Evolutionary conservation across 2,329 filamentous ascomycete genomes (phyloP), one percentile per base, ranked within the genome.

Genomic region (Lachnellula willkommii): DNA sequence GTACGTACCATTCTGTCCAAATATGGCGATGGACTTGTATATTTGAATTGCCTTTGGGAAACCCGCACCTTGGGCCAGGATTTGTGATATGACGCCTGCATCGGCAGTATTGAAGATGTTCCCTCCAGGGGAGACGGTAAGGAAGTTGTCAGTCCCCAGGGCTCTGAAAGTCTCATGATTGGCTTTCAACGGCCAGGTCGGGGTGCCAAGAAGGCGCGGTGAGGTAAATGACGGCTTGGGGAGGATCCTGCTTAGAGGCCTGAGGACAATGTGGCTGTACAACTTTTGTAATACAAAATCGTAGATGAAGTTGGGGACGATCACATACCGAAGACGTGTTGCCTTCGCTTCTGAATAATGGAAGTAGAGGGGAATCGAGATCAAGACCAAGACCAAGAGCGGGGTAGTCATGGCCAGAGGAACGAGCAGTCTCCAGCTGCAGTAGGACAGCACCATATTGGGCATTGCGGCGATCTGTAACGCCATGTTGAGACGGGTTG

Each of bases 51-150:
- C 57, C 52, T 68, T 67, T 8, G 63, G 65, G 43, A 68, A 68
- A 22, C 66, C 64, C n/a, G 58, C 58, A 11, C 60, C 59, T 20
- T 64, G 59, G 11, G 53, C 50, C 4, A 61, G 51, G 39, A 68
- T 61, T 35, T 67, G 63, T 20, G 60, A 47, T 35, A 66, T 63
- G 24, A 79, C 79, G 53, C 85, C 82, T 14, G 87, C 79, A 67
- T 85, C 82, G 37, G 81, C 79, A 4, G 82, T 83, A 60, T 78
- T 79, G 45, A 88, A 63, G 15, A 76, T 67, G n/a, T 83, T 73
- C 39, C 68, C 70, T 6, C 73, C 72, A 0, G 86, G 83, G 0
- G 81, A 77, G 9, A 84, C 84, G n/a, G 83, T 63, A 11, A 89
- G 64, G 65, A 89, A 85, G 14, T 79, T 76, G 62, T 89, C 84